Conservation (phyloP, 192 early-diverging fungal species). For the Haplosporangium gracile region DNA sequence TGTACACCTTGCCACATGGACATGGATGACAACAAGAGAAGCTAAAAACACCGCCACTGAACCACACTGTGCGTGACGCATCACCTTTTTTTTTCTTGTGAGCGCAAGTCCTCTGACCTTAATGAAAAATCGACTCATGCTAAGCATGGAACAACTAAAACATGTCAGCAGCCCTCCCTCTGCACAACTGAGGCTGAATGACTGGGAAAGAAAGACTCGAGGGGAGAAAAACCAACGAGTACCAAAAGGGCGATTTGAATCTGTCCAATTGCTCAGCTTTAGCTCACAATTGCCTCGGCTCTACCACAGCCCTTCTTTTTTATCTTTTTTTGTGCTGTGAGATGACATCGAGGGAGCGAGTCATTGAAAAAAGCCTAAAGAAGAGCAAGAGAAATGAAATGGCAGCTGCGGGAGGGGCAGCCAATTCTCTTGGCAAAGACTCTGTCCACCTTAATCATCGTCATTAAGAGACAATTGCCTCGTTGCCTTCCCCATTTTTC, state of each 20-base stretch:
- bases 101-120: no score
- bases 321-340: neutral
- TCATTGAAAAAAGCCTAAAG: neutral
- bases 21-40: no score
- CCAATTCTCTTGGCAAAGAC: constrained; percentile 4
- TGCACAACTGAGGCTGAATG: neutral
- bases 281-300: neutral
- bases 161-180: no score
- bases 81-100: no score
- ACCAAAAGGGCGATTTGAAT: neutral
- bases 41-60: no score
- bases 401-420: neutral
- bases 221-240: neutral
- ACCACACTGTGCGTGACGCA: no score
- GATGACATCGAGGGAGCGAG: neutral
- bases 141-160: no score
- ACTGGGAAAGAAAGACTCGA: no score
- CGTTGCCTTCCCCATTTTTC: no score
- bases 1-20: no score
- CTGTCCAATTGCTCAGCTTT: neutral
- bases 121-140: no score
- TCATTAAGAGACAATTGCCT: no score
- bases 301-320: neutral
- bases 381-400: neutral
- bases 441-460: neutral